These are phyloP conservation scores for Leishmania martiniquensis DNA, from an alignment of 208 protist species.

Conservation along the genomic window DNA sequence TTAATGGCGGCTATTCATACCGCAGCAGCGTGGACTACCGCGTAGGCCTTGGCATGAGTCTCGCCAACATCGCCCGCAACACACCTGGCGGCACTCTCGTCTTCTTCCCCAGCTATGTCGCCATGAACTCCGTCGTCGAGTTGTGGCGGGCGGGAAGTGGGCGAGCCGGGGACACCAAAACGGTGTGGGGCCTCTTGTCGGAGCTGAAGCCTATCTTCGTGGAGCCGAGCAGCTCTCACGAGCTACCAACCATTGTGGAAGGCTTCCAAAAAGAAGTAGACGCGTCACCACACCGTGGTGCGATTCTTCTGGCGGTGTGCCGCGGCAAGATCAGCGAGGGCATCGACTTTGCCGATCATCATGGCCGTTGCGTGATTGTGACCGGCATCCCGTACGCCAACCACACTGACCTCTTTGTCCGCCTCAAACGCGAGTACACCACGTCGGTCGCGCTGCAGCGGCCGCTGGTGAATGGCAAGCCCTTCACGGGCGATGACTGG, in stretches of 20 bases:
- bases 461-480: conserved; percentile 66
- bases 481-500: conserved; percentile 94
- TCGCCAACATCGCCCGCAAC: conserved; percentile 89
- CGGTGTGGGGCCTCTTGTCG: conserved; percentile 81
- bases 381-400: conserved; percentile 95
- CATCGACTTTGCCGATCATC: conserved; percentile 96
- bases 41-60: conserved; percentile 72
- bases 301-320: conserved; percentile 96
- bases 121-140: conserved; percentile 72
- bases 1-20: conserved; percentile 89
- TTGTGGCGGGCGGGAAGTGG: conserved; percentile 71
- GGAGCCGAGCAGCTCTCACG: conserved; percentile 61
- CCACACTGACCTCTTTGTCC: conserved; percentile 89
- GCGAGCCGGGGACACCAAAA: conserved; percentile 39
- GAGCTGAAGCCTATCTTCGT: conserved; percentile 89
- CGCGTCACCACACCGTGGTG: conserved; percentile 54
- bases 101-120: conserved; percentile 97
- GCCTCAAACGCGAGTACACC: conserved; percentile 82
- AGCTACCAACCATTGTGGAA: conserved; percentile 59
- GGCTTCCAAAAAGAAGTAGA: conserved; percentile 82
- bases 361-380: conserved; percentile 96
- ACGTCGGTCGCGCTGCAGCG: conserved; percentile 61
- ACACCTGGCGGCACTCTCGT: conserved; percentile 96
- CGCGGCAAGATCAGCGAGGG: conserved; percentile 98
- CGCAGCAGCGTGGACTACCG: conserved; percentile 82